Evolutionary conservation across 495 filamentous ascomycete species (phyloP).

Genomic region (Penicilliopsis zonata): DNA sequence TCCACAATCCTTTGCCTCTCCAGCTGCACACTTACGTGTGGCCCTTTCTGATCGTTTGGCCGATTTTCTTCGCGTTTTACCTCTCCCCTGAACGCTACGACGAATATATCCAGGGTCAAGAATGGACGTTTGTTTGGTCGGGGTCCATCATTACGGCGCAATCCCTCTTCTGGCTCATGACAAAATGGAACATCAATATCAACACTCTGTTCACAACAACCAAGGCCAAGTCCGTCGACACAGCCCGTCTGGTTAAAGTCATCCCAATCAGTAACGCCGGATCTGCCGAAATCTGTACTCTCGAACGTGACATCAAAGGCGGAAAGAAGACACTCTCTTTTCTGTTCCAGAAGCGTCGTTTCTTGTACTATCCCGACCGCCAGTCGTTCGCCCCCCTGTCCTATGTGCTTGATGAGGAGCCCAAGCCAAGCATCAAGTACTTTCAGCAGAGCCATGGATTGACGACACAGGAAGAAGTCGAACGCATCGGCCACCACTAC

Average conservation of each 20-base stretch:
- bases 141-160: slow-evolving; percentile 80
- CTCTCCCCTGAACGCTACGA: slow-evolving; percentile 74
- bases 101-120: slow-evolving; percentile 71
- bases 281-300: slow-evolving; percentile 71
- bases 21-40: slow-evolving; percentile 79
- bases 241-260: slow-evolving; percentile 86
- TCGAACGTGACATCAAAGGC: slow-evolving; percentile 60
- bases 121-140: slow-evolving; percentile 96
- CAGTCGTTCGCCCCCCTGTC: slow-evolving; percentile 66
- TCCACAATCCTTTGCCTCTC: slow-evolving; percentile 78
- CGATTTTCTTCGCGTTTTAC: slow-evolving; percentile 77
- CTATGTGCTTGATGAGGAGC: slow-evolving; percentile 77
- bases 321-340: slow-evolving; percentile 73
- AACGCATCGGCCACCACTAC: slow-evolving; percentile 79
- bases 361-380: slow-evolving; percentile 63
- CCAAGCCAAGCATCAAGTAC: slow-evolving; percentile 57
- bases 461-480: slow-evolving; percentile 54
- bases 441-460: slow-evolving; percentile 77
- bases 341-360: slow-evolving; percentile 95
- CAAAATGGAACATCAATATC: slow-evolving; percentile 91
- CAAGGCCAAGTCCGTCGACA: slow-evolving; percentile 53
- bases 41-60: slow-evolving; percentile 88
- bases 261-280: slow-evolving; percentile 85
- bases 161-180: slow-evolving; percentile 85
- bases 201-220: slow-evolving; percentile 71